A percentile compares a stretch with the other conserved stretches of the same genome.
Conservation (phyloP, 345 rosid species). For the Eutrema heterophyllum region DNA sequence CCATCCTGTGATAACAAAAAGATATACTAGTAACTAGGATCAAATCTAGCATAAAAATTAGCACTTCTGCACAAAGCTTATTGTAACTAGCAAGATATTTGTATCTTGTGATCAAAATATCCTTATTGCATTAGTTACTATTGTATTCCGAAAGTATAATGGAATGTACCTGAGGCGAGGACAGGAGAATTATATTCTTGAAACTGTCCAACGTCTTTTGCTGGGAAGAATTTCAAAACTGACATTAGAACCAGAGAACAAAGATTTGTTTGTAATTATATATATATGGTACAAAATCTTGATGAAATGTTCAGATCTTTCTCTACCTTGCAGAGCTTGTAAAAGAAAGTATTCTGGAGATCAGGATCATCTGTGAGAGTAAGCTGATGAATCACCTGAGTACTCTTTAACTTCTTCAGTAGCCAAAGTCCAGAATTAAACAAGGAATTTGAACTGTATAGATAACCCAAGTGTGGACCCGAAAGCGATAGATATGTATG, state of each 20-base stretch:
- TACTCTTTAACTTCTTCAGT: slow-evolving; percentile 84
- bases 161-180: slow-evolving; percentile 86
- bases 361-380: slow-evolving; percentile 90
- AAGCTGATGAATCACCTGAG: slow-evolving; percentile 96
- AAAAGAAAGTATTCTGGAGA: slow-evolving; percentile 75
- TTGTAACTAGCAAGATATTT: not conserved
- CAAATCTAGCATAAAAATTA: not conserved
- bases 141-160: not conserved
- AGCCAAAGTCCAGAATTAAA: slow-evolving; percentile 97
- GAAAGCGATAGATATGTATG: slow-evolving; percentile 82
- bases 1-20: slow-evolving; percentile 60
- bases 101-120: not conserved
- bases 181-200: slow-evolving; percentile 68
- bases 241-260: not conserved
- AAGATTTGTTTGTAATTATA: not conserved
- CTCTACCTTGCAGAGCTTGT: slow-evolving; percentile 78
- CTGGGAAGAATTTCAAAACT: slow-evolving; percentile 44
- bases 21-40: not conserved
- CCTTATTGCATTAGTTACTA: not conserved
- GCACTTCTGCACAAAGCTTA: not conserved
- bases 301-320: not conserved
- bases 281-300: not conserved
- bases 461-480: slow-evolving; percentile 97
- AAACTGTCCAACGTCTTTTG: slow-evolving; percentile 80
- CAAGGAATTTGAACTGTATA: slow-evolving; percentile 91